Base-by-base conservation (phyloP, 306 rosid genomes). In the Acacia confusa region DNA sequence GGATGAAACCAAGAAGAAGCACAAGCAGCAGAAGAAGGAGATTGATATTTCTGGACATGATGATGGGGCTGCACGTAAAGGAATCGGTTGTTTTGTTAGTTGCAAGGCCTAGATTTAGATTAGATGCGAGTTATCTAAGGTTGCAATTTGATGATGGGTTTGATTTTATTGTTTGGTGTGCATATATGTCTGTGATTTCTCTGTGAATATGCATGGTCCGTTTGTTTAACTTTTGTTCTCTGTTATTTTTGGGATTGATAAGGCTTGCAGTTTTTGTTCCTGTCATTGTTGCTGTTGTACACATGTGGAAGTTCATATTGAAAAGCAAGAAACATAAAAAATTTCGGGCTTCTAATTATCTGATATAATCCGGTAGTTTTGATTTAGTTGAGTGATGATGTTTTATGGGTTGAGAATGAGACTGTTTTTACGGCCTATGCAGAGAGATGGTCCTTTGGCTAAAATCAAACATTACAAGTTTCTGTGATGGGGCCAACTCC, bases 51-150 rank as follows among this genome's bases (percentile, higher is more conserved):
- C 67, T 40, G 89, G 75, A 12, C 84, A 80, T n/a, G 82, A 73
- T 12, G 80, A 70, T 5, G 85, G 69, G 38, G 77, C 61, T 79
- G 81, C 61, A 32, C 78, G 78, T 9, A 84, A 87, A 79, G 88
- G 95, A 45, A 82, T 91, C 25, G 87, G 88, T 14, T 86, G 91
- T 53, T 89, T 91, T 48, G 91, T 87, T 17, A 89, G 92, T 48
- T 91, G 85, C 83, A 89, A 81, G 79, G 89, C 91, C 77, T 91
- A 87, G 53, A 55, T 14, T 79, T 91, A 87, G 67, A 45, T 20
- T 91, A 87, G 60, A 55, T 19, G n/a, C 70, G 25, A 47, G 14
- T 58, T 24, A 24, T 24, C 63, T 10, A 24, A 58, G 65, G 7
- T 24, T 24, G 32, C 15, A 58, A 9, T 58, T 11, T 58, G 65